Evolutionary conservation across 2,329 filamentous ascomycete species (phyloP).

Genomic region (Xylaria polymorpha): DNA sequence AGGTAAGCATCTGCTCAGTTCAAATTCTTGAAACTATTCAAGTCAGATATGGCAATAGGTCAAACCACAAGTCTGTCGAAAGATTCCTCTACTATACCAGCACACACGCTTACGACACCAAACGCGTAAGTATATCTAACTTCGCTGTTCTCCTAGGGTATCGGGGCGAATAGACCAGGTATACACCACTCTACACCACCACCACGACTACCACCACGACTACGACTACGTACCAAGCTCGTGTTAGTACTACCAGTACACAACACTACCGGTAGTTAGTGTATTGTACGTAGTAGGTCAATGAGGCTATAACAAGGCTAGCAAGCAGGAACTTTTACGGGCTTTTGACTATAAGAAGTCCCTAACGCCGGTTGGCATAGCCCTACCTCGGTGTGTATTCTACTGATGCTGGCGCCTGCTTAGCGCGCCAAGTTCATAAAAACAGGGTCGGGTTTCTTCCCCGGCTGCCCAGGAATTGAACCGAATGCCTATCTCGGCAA

Average conservation of each 20-base stretch:
- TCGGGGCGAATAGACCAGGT: neutral
- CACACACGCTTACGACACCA: conserved; percentile 14
- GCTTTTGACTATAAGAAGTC: conserved; percentile 12
- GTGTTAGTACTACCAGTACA: neutral
- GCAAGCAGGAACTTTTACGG: neutral
- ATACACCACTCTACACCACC: neutral
- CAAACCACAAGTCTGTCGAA: neutral
- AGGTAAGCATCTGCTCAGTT: neutral
- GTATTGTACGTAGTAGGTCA: neutral
- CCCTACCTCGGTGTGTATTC: conserved; percentile 12
- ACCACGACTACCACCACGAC: too few species aligned
- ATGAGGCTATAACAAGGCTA: neutral
- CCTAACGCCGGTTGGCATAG: neutral
- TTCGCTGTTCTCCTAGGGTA: conserved; percentile 6
- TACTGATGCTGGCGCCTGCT: conserved; percentile 10
- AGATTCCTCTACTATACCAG: too few species aligned
- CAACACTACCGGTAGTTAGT: neutral
- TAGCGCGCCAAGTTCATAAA: conserved; percentile 7
- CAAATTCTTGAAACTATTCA: conserved; percentile 8
- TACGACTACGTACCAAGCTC: neutral
- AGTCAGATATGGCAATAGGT: conserved; percentile 2
- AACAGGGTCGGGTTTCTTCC: conserved; percentile 18
- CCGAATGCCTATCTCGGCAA: conserved; percentile 23
- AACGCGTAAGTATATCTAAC: conserved; percentile 2
- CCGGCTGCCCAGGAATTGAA: conserved; percentile 12